Conservation (phyloP, 2,329 filamentous ascomycete species). For the Penicillium sp. region DNA sequence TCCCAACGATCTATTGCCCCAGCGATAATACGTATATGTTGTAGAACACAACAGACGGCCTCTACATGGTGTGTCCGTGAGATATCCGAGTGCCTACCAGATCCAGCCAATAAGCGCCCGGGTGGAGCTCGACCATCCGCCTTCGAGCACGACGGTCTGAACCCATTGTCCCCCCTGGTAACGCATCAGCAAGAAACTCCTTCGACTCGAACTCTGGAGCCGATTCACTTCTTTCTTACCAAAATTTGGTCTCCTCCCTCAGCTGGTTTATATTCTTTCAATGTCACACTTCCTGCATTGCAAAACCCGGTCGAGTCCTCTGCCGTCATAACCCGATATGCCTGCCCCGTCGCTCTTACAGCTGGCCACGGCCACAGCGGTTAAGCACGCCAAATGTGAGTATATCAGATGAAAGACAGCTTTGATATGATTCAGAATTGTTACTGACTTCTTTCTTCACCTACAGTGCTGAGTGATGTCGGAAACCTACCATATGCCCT, state of each 20-base stretch:
- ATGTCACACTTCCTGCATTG: conserved; percentile 9
- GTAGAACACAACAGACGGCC: too few relatives aligned
- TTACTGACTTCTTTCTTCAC: conserved; percentile 5
- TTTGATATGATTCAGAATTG: background rate
- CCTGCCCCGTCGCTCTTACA: conserved; percentile 36
- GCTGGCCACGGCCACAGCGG: conserved; percentile 36
- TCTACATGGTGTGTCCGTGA: background rate
- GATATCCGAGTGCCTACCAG: background rate
- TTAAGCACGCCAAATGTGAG: conserved; percentile 40
- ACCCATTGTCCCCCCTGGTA: background rate
- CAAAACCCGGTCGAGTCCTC: conserved; percentile 6
- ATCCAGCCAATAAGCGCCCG: conserved; percentile 10
- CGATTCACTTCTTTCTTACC: conserved; percentile 2
- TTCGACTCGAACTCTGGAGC: background rate
- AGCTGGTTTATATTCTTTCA: too few relatives aligned
- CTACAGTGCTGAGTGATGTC: conserved; percentile 62
- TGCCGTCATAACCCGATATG: conserved; percentile 26
- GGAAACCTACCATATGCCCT: conserved; percentile 67
- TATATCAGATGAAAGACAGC: background rate
- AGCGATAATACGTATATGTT: too few relatives aligned
- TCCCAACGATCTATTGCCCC: too few relatives aligned
- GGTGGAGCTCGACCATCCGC: conserved; percentile 5
- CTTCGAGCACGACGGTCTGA: background rate
- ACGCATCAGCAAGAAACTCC: background rate
- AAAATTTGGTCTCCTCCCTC: background rate